Percentiles rank a stretch among this genome's conserved stretches.
phyloP scores from a whole-genome alignment of 2,329 filamentous ascomycete species.

The Ophiocordyceps robertsii region DNA sequence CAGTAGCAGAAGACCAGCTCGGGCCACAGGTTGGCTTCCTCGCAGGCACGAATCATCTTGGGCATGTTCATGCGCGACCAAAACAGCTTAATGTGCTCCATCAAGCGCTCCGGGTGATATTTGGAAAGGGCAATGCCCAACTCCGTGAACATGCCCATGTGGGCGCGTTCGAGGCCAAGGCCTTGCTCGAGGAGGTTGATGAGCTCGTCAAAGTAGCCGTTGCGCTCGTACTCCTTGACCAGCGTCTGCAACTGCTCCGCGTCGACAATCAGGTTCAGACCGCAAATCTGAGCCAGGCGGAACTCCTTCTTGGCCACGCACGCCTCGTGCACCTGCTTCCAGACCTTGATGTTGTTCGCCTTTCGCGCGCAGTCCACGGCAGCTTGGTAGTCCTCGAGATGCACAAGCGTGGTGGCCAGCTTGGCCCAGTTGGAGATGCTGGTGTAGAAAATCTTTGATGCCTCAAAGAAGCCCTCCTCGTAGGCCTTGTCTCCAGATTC shows the following conservation, averaged over 20 bases:
- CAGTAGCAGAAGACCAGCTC: conserved; percentile 97
- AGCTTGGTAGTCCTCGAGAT: conserved; percentile 91
- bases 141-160: conserved; percentile 96
- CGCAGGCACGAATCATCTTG: conserved; percentile 86
- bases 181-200: conserved; percentile 90
- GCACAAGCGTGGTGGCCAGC: conserved; percentile 93
- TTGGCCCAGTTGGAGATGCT: conserved; percentile 99
- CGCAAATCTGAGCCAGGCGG: conserved; percentile 95
- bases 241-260: conserved; percentile 88
- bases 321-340: conserved; percentile 95
- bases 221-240: conserved; percentile 91
- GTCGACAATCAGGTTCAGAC: conserved; percentile 94
- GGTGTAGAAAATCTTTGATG: conserved; percentile 95
- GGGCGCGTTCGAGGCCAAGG: conserved; percentile 77
- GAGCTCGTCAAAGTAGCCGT: conserved; percentile 97
- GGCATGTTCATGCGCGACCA: conserved; percentile 97
- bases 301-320: conserved; percentile 98
- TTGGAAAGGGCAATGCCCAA: conserved; percentile 84
- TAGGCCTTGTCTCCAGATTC: conserved; percentile 98
- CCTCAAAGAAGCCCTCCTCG: conserved; percentile 84
- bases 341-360: conserved; percentile 98
- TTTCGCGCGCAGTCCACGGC: conserved; percentile 96
- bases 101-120: conserved; percentile 88
- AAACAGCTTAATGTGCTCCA: conserved; percentile 98
- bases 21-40: conserved; percentile 93